Evolutionary conservation across 305 asterid species (phyloP), one percentile per base, ranked within the genome.

Genomic region (Rubia tinctorum): DNA sequence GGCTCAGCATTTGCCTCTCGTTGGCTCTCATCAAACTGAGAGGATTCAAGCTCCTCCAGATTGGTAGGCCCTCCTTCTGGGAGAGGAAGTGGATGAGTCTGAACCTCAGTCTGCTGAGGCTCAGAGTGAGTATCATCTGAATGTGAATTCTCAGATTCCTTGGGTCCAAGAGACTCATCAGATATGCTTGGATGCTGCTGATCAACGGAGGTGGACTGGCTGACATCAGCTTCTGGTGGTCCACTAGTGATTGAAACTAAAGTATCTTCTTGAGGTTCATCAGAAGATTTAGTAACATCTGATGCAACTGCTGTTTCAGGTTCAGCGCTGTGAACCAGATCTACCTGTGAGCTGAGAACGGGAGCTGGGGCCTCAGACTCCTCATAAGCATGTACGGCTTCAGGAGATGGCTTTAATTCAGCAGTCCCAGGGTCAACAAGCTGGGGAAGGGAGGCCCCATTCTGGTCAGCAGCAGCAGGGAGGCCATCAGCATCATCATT

Each of bases 21-120:
- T 63, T 66, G 81, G 75, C 73, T 80, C 79, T 27, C 51, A 55
- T 65, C 66, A 69, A 73, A 66, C 66, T 76, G 68, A 49, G 66
- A 30, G 18, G 78, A 67, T 47, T 78, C 84, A 10, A 75, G 75
- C 79, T 80, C 84, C 71, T 76, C 72, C 59, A 80, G 62, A 66
- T 80, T 58, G 55, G 73, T 69, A 45, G 60, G 34, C 22, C 72
- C 51, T 73, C 73, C 84, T 55, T 63, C 76, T 56, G 61, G 58
- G 53, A 75, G 81, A 66, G 37, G 25, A 43, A 40, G 55, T 8
- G 56, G 40, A 44, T 76, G 83, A 70, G 60, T 45, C 76, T 66
- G 76, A 66, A 74, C 58, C 69, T 71, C 77, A 70, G 55, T 12
- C 49, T 42, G 76, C 30, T 8, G 45, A 5, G 61, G 45, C 43